These are phyloP conservation scores for Kodamaea arcana DNA, from an alignment of 1,139 yeast genomes.

Conservation along the genomic window DNA sequence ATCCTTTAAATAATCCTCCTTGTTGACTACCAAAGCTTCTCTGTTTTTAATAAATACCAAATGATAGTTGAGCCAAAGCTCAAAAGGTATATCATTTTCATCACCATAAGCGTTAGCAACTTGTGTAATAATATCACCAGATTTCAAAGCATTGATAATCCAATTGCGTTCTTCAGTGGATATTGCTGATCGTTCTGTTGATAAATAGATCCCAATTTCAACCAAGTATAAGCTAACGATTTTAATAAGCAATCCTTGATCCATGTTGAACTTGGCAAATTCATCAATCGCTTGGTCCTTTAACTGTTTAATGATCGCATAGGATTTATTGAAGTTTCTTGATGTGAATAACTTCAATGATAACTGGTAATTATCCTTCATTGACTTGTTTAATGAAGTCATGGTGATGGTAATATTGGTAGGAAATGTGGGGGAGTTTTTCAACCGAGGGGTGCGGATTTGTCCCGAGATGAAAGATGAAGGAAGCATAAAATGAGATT, in stretches of 20 bases:
- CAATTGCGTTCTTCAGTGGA: slow-evolving; percentile 4
- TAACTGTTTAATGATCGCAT: slow-evolving; percentile 23
- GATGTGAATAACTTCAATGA: slow-evolving; percentile 40
- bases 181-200: slow-evolving; percentile 3
- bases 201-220: slow-evolving; percentile 28
- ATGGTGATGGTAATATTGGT: slow-evolving; percentile 2
- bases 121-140: slow-evolving; percentile 22
- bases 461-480: too few species aligned
- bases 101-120: slow-evolving; percentile 19
- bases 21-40: slow-evolving; percentile 9
- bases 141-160: slow-evolving; percentile 16
- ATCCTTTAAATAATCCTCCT: slow-evolving; percentile 4
- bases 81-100: slow-evolving; percentile 26
- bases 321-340: slow-evolving; percentile 35
- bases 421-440: too few species aligned
- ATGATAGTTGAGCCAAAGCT: slow-evolving; percentile 31
- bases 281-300: slow-evolving; percentile 21
- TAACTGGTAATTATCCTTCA: slow-evolving; percentile 30
- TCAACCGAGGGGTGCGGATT: too few species aligned
- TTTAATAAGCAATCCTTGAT: slow-evolving; percentile 29
- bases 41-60: slow-evolving; percentile 25
- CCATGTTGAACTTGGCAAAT: slow-evolving; percentile 23
- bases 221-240: slow-evolving; percentile 35
- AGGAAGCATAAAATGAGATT: too few species aligned
- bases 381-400: slow-evolving; percentile 13